These are phyloP conservation scores for Penicillium sp. DNA, from an alignment of 2,329 filamentous ascomycete genomes.

Conservation along the genomic window DNA sequence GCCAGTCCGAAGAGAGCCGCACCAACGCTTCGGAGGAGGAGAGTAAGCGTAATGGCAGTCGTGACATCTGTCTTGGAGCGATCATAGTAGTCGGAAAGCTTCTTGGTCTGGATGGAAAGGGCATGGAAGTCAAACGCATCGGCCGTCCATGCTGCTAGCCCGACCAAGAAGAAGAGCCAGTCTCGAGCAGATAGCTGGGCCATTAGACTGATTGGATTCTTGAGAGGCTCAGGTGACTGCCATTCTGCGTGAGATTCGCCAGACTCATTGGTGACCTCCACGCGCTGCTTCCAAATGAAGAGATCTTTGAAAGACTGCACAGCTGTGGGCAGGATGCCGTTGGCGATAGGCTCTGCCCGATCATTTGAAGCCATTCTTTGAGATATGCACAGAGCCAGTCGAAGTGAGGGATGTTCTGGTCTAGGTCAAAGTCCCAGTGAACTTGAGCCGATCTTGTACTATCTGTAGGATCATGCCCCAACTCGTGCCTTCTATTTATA, in stretches of 20 bases:
- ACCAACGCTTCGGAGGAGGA: conserved; percentile 71
- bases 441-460: neutral
- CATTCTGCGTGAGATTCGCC: conserved; percentile 68
- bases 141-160: conserved; percentile 72
- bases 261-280: conserved; percentile 53
- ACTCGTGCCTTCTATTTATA: conserved; percentile 10
- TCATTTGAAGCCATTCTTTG: conserved; percentile 33
- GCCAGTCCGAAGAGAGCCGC: conserved; percentile 73
- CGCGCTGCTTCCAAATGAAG: conserved; percentile 72
- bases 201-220: conserved; percentile 69
- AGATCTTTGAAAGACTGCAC: conserved; percentile 64
- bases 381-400: neutral
- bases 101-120: conserved; percentile 72
- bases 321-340: conserved; percentile 62
- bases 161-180: conserved; percentile 75
- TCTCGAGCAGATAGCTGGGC: conserved; percentile 61
- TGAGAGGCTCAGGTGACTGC: conserved; percentile 63
- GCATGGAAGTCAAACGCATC: conserved; percentile 85
- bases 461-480: neutral
- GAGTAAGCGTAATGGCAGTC: conserved; percentile 60
- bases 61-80: conserved; percentile 67
- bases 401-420: neutral
- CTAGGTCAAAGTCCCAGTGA: neutral
- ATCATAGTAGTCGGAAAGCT: conserved; percentile 61
- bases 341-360: conserved; percentile 65